These are phyloP conservation scores for Rhizophora apiculata DNA, from an alignment of 345 rosid species.

Conservation along the genomic window DNA sequence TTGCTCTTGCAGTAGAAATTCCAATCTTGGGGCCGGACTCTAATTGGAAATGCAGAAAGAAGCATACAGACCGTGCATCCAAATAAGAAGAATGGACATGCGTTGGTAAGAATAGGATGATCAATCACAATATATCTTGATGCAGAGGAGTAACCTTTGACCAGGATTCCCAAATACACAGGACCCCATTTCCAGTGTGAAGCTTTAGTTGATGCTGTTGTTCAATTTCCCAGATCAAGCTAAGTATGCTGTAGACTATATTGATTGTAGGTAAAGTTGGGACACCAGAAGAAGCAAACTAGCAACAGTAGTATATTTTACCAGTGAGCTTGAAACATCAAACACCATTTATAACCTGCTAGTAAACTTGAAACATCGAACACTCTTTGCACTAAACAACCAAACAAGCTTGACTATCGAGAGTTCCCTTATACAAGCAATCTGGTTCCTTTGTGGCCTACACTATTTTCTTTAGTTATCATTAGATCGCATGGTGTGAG, in stretches of 20 bases:
- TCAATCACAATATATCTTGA: conserved; percentile 34
- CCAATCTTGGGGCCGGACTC: not conserved
- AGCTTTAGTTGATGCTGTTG: conserved; percentile 39
- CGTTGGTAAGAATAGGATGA: conserved; percentile 20
- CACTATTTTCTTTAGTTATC: not conserved
- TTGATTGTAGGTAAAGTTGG: conserved; percentile 24
- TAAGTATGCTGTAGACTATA: conserved; percentile 20
- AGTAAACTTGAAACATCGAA: not conserved
- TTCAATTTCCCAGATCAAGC: conserved; percentile 41
- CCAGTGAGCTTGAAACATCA: conserved; percentile 42
- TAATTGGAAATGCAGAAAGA: conserved; percentile 1
- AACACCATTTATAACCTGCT: conserved; percentile 25
- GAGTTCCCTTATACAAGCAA: conserved; percentile 39
- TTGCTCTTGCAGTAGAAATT: not conserved
- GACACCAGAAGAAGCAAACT: conserved; percentile 31
- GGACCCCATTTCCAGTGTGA: conserved; percentile 34
- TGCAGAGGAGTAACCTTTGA: conserved; percentile 26
- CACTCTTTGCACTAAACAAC: conserved; percentile 21
- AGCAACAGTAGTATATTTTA: conserved; percentile 20
- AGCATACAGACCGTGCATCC: conserved; percentile 7
- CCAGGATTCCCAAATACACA: conserved; percentile 30
- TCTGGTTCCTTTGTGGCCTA: conserved; percentile 36
- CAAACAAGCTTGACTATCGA: conserved; percentile 28
- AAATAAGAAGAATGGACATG: no score
- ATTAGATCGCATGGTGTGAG: no score